Base-by-base conservation (phyloP, 257 asterid species). In the Coffea canephora region DNA sequence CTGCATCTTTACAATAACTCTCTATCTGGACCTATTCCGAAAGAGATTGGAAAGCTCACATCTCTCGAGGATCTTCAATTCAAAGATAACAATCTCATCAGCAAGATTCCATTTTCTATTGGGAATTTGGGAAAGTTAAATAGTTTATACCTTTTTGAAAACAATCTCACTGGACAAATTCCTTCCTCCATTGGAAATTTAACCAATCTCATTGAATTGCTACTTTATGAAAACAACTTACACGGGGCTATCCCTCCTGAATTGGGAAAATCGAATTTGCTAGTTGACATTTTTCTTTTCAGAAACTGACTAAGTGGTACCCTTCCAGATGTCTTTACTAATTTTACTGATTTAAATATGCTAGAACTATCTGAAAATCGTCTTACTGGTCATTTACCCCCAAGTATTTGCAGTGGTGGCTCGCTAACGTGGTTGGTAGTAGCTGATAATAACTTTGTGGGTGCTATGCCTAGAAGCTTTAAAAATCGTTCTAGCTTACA, bases 381-480 rank as follows among this genome's bases (percentile, higher is more conserved):
- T 18, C 73, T 87, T 39, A 75, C 27, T 9, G 88, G 85, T 25
- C 50, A 75, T 31, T 67, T 87, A 61, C 90, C 88, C 14, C 78
- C 82, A 52, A 79, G 80, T 46, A 7, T 84, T 5, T 87, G 90
- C 64, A 43, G 49, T 15, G 83, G 88, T 67, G 85, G 85, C 36
- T 69, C 45, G 16, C 78, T 87, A 6, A 21, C 13, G 8, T 50
- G 46, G 16, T 78, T 87, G 25, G 73, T 74, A 14, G 76, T 68
- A 2, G 3, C 8, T 31, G 14, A 13, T 3, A 67, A 36, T 41
- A 67, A 67, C 6, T 67, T 67, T 12, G 19, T 67, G 6, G 46
- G 71, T 67, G 14, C 10, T 31, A 6, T 67, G 23, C 71, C 48
- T 0, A 31, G 71, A 67, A 66, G 43, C 9, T 25, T 66, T 19